phyloP scores from a whole-genome alignment of 495 filamentous ascomycete genomes.

The Penicillium simplicissimum region DNA sequence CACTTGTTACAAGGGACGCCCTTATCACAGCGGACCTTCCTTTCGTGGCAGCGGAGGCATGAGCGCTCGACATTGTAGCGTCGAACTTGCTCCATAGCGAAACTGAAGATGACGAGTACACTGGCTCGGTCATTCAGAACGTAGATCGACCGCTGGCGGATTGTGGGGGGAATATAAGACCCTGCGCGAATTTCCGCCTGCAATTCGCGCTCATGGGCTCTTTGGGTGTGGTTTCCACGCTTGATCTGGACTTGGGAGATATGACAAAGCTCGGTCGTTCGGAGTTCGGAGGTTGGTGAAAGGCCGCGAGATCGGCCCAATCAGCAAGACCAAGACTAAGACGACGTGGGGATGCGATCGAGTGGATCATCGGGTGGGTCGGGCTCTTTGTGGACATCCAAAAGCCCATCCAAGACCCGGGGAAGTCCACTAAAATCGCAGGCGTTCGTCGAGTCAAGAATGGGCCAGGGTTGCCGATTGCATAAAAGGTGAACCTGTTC shows the following conservation, averaged over 20 bases:
- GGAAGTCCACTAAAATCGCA: not conserved
- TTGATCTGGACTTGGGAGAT: not conserved
- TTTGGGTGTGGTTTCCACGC: not conserved
- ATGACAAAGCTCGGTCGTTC: conserved; percentile 12
- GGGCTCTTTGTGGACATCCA: not conserved
- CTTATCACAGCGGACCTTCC: conserved; percentile 42
- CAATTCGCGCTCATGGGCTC: not conserved
- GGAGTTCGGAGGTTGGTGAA: conserved; percentile 13
- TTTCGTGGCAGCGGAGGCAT: conserved; percentile 39
- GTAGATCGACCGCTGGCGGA: not conserved
- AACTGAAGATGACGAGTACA: not conserved
- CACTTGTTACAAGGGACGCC: conserved; percentile 34
- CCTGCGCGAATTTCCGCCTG: not conserved
- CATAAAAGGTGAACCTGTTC: not conserved
- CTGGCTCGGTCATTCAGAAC: not conserved
- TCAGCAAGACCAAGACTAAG: too few relatives aligned
- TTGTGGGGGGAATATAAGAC: not conserved
- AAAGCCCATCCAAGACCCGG: conserved; percentile 1
- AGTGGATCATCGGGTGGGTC: not conserved
- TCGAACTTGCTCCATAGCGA: conserved; percentile 13
- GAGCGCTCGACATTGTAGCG: conserved; percentile 36
- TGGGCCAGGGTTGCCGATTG: not conserved
- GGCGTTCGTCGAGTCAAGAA: not conserved
- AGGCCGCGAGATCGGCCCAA: not conserved
- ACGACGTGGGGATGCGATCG: not conserved